Percentiles rank a stretch among this genome's conserved stretches.
phyloP scores from a whole-genome alignment of 768 basidiomycete genomes.

The Rossbeevera mucosa region DNA sequence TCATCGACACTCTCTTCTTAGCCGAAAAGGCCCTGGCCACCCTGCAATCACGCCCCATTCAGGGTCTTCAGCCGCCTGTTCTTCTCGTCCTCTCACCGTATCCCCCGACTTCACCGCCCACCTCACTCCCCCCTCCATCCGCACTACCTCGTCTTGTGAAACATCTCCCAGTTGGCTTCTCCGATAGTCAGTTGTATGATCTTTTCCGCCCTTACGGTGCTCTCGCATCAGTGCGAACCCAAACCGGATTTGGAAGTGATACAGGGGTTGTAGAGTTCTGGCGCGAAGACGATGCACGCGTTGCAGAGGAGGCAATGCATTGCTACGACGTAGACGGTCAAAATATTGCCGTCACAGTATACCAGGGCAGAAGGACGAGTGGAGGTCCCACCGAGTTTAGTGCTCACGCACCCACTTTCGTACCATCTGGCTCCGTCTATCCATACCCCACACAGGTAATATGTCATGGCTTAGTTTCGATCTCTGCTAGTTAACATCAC shows the following conservation, averaged over 20 bases:
- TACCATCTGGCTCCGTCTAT: slow-evolving; percentile 64
- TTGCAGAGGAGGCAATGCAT: slow-evolving; percentile 78
- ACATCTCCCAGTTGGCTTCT: slow-evolving; percentile 66
- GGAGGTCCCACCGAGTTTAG: slow-evolving; percentile 63
- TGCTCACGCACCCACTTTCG: slow-evolving; percentile 68
- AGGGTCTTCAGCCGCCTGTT: slow-evolving; percentile 53
- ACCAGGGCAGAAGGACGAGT: slow-evolving; percentile 58
- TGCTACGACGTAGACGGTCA: slow-evolving; percentile 79
- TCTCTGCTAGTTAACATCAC: slow-evolving; percentile 1
- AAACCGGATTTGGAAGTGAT: slow-evolving; percentile 72
- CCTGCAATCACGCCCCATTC: slow-evolving; percentile 70
- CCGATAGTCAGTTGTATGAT: slow-evolving; percentile 75
- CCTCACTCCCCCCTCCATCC: slow-evolving; percentile 67
- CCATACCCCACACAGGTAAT: slow-evolving; percentile 60
- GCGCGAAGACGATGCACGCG: slow-evolving; percentile 78
- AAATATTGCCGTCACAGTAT: slow-evolving; percentile 79
- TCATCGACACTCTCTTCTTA: slow-evolving; percentile 27
- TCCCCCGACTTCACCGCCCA: slow-evolving; percentile 73
- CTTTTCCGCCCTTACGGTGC: slow-evolving; percentile 82
- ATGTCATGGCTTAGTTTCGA: slow-evolving; percentile 7
- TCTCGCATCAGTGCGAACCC: slow-evolving; percentile 70
- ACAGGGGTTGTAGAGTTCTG: slow-evolving; percentile 81
- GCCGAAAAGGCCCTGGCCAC: slow-evolving; percentile 89
- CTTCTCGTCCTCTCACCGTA: slow-evolving; percentile 75
- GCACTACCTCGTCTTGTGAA: slow-evolving; percentile 81